These are phyloP conservation scores for Lipomyces japonicus DNA, from an alignment of 805 yeast genomes.

Conservation along the genomic window DNA sequence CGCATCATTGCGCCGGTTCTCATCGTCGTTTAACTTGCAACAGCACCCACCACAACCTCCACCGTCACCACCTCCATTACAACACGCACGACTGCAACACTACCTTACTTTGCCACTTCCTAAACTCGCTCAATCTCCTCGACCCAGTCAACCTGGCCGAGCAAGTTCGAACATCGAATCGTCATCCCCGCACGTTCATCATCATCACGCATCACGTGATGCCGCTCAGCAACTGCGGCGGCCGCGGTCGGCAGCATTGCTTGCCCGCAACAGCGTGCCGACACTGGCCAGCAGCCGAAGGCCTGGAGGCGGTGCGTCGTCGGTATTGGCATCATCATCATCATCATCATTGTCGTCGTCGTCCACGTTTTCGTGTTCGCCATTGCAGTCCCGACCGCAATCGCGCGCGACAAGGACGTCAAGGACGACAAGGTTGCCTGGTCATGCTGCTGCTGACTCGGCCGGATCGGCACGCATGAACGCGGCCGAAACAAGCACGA, in stretches of 20 bases:
- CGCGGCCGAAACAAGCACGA: not conserved
- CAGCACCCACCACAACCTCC: constrained; percentile 7
- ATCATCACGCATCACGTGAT: too few species aligned
- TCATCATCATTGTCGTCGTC: constrained; percentile 10
- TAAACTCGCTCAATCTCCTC: too few species aligned
- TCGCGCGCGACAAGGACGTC: not conserved
- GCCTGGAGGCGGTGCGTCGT: not conserved
- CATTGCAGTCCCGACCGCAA: not conserved
- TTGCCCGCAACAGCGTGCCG: not conserved
- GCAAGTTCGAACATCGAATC: too few species aligned
- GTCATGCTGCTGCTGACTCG: not conserved
- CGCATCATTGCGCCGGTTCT: constrained; percentile 7
- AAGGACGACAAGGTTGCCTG: not conserved
- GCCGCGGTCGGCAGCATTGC: too few species aligned
- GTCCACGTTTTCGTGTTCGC: not conserved
- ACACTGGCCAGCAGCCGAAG: not conserved
- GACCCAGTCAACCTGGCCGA: too few species aligned
- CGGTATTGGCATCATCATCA: not conserved
- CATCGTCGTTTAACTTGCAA: constrained; percentile 12
- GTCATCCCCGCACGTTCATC: too few species aligned
- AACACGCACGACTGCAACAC: not conserved
- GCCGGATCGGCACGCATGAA: not conserved
- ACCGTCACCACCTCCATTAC: not conserved
- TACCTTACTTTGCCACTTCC: too few species aligned
- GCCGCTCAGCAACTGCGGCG: too few species aligned